Evolutionary conservation across 106 monocot species (phyloP).

Genomic region (Platanthera guangdongensis): DNA sequence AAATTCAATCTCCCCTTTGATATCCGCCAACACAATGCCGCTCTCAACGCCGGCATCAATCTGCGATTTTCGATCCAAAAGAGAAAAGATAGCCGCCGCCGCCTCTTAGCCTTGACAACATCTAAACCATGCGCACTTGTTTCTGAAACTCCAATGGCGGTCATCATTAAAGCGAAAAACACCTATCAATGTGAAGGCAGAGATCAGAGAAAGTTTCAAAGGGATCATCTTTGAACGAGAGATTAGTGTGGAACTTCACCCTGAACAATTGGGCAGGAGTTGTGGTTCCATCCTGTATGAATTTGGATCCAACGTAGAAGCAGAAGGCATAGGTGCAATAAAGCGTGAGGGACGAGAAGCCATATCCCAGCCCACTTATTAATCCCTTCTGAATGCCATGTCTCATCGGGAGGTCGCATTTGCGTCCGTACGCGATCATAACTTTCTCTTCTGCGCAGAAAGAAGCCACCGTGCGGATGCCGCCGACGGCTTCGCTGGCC

Average conservation of each 20-base stretch:
- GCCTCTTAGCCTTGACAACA: slow-evolving; percentile 38
- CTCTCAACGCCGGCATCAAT: slow-evolving; percentile 36
- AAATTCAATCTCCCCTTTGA: slow-evolving; percentile 43
- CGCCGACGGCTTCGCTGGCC: background rate
- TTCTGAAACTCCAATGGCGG: slow-evolving; percentile 36
- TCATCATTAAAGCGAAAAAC: slow-evolving; percentile 38
- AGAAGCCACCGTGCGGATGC: slow-evolving; percentile 9
- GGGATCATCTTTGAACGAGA: background rate
- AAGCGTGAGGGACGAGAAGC: slow-evolving; percentile 22
- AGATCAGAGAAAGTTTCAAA: no score
- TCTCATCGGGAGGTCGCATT: slow-evolving; percentile 9
- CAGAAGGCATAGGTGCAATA: slow-evolving; percentile 27
- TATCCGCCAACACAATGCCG: slow-evolving; percentile 11
- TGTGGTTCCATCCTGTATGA: slow-evolving; percentile 13
- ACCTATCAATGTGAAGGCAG: slow-evolving; percentile 21
- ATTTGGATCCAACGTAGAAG: slow-evolving; percentile 32
- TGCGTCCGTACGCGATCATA: background rate
- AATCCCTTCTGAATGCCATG: slow-evolving; percentile 15
- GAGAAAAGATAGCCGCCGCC: slow-evolving; percentile 40
- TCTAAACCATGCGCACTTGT: slow-evolving; percentile 45
- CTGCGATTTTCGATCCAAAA: slow-evolving; percentile 43
- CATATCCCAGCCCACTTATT: slow-evolving; percentile 31
- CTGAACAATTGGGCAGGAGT: slow-evolving; percentile 25
- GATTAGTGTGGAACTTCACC: slow-evolving; percentile 6
- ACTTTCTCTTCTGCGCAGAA: slow-evolving; percentile 19